phyloP scores from a whole-genome alignment of 1,284 basidiomycete species.

The Erythrobasidium hasegawianum region DNA sequence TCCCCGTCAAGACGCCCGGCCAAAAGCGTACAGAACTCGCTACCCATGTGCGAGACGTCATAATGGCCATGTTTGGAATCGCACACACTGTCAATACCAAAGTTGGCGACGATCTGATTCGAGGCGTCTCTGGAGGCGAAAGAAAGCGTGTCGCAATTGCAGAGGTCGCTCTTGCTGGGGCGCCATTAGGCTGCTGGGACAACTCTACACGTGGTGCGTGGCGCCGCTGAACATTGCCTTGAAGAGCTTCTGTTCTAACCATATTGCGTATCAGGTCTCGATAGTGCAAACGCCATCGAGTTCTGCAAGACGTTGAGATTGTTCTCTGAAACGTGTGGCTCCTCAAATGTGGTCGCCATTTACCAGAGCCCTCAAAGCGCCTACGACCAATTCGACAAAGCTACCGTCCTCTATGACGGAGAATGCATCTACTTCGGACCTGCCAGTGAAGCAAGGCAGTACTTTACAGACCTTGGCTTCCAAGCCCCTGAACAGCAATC shows the following conservation, averaged over 20 bases:
- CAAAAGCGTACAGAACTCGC: conserved; percentile 34
- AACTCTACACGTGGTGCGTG: conserved; percentile 50
- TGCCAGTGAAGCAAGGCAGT: conserved; percentile 65
- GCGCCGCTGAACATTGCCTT: too few relatives aligned
- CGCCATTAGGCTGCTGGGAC: conserved; percentile 53
- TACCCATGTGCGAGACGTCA: conserved; percentile 39
- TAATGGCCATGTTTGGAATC: conserved; percentile 44
- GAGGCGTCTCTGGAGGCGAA: conserved; percentile 59
- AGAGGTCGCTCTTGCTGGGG: conserved; percentile 47
- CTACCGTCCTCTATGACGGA: conserved; percentile 68
- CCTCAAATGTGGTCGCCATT: conserved; percentile 48
- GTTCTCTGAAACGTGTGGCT: conserved; percentile 63
- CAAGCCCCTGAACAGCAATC: conserved; percentile 64
- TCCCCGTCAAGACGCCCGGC: conserved; percentile 28
- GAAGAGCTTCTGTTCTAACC: too few relatives aligned
- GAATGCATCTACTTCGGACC: conserved; percentile 75
- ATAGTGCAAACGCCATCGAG: conserved; percentile 78
- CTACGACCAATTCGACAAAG: conserved; percentile 61
- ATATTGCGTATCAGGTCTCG: conserved; percentile 48
- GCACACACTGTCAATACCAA: conserved; percentile 57
- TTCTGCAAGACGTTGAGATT: conserved; percentile 68
- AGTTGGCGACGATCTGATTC: conserved; percentile 57
- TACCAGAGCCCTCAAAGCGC: conserved; percentile 61
- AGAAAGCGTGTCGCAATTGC: conserved; percentile 56
- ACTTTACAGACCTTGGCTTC: conserved; percentile 75